Conservation (phyloP, 2,329 filamentous ascomycete genomes). For the Trichoderma sp. region DNA sequence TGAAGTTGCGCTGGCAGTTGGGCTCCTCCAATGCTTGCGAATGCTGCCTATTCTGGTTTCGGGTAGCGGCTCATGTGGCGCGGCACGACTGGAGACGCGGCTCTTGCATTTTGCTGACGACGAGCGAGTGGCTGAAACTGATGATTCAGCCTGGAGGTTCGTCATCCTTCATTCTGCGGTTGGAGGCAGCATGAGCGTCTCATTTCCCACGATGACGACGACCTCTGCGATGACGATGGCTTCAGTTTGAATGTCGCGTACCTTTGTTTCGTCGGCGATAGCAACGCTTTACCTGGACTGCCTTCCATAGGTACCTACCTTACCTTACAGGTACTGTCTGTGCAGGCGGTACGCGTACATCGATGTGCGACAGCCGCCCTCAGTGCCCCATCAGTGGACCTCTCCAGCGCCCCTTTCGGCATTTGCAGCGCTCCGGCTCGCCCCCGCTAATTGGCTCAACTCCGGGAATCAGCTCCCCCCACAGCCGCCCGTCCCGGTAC, state of each 20-base stretch:
- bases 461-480: background rate
- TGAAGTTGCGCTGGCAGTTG: background rate
- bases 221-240: too few species aligned
- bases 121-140: background rate
- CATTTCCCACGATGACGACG: too few species aligned
- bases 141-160: too few species aligned
- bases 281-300: too few species aligned
- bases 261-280: too few species aligned
- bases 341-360: too few species aligned
- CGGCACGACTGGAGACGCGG: background rate
- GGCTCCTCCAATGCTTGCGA: background rate
- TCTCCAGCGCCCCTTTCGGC: background rate
- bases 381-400: background rate
- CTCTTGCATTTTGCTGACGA: conserved; percentile 8
- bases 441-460: conserved; percentile 6
- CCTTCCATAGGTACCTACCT: too few species aligned
- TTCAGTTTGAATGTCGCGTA: too few species aligned
- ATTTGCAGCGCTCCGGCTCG: conserved; percentile 1
- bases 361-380: background rate
- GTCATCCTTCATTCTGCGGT: background rate
- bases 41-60: background rate
- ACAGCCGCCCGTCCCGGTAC: too few species aligned
- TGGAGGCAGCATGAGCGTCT: background rate
- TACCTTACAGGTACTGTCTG: too few species aligned
- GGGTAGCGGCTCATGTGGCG: conserved; percentile 7